Base-by-base conservation (phyloP, 192 early-diverging fungal genomes). In the Coemansia sp. region DNA sequence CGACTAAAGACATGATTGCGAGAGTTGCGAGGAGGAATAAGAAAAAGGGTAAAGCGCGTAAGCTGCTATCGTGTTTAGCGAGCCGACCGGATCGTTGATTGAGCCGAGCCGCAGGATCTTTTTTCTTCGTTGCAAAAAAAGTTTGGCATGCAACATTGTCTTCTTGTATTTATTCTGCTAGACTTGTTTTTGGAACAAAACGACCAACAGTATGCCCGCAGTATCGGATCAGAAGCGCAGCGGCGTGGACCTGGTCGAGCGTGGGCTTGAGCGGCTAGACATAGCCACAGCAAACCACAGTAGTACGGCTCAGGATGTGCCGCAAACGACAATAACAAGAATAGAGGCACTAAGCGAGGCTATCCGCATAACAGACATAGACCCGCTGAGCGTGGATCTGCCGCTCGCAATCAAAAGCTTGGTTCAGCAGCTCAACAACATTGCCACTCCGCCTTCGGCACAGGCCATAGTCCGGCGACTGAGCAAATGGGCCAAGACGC, bases 371-470 rank as follows among this genome's bases (percentile, higher is more conserved):
- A 37, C 15, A 5, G 76, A 68, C 32, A 46, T 72, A 29, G 76
- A 79, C 66, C 76, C 76, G 32, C 56, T 79, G 36, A 72, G 66
- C 62, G 53, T 72, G 14, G 76, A 79, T n/a, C 63, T 79, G 35
- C 76, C 76, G 21, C 41, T 24, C n/a, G 58, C 70, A 2, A 66
- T 73, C 29, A 1, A 18, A 10, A 22, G 39, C 10, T 32, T 79
- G 19, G 38, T n/a, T 0, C 1, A 39, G 36, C 63, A 56, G 55
- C 3, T 69, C 1, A 37, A 27, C 39, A 24, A 46, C n/a, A 44
- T 67, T 9, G 21, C 29, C 0, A 36, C 58, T 4, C 62, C 60
- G 3, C 27, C 12, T 8, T 24, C 59, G 18, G 76, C 62, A 1
- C 24, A 56, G 11, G 2, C 29, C 3, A 19, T 63, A 1, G 3